Conservation (phyloP, 768 basidiomycete species). For the Artomyces pyxidatus region DNA sequence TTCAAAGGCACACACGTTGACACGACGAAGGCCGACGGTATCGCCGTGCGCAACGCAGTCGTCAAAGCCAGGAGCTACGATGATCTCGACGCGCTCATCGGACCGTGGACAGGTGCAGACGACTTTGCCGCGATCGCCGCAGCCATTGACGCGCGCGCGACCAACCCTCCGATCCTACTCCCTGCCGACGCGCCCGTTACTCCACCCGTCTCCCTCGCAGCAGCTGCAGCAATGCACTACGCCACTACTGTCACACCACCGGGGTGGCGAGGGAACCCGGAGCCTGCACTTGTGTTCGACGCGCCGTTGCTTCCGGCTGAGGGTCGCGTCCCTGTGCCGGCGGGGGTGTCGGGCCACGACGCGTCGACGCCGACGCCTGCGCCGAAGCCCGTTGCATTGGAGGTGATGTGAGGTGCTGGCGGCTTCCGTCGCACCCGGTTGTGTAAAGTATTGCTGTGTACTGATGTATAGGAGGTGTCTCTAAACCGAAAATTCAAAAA, state of each 20-base stretch:
- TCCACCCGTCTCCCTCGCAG: not conserved
- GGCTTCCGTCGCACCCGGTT: too few relatives aligned
- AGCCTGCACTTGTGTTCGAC: slow-evolving; percentile 8
- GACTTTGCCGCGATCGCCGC: slow-evolving; percentile 13
- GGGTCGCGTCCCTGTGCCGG: slow-evolving; percentile 6
- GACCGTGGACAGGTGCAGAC: slow-evolving; percentile 16
- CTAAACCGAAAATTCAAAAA: too few relatives aligned
- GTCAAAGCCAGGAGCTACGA: slow-evolving; percentile 51
- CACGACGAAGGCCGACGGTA: slow-evolving; percentile 52
- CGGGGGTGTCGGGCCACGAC: slow-evolving; percentile 13
- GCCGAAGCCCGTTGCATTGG: too few relatives aligned
- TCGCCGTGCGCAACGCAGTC: slow-evolving; percentile 43
- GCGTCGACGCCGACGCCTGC: slow-evolving; percentile 14
- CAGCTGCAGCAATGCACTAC: not conserved
- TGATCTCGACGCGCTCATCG: slow-evolving; percentile 14
- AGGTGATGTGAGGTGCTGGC: too few relatives aligned
- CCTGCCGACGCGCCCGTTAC: slow-evolving; percentile 1
- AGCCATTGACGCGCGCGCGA: slow-evolving; percentile 9
- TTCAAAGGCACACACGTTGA: slow-evolving; percentile 62
- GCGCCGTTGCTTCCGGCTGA: slow-evolving; percentile 14
- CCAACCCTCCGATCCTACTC: slow-evolving; percentile 1
- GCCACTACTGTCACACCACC: slow-evolving; percentile 7
- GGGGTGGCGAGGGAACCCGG: slow-evolving; percentile 16
- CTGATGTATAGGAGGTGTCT: too few relatives aligned
- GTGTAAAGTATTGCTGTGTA: too few relatives aligned